phyloP scores from a whole-genome alignment of 257 asterid species.

The Lycium barbarum region DNA sequence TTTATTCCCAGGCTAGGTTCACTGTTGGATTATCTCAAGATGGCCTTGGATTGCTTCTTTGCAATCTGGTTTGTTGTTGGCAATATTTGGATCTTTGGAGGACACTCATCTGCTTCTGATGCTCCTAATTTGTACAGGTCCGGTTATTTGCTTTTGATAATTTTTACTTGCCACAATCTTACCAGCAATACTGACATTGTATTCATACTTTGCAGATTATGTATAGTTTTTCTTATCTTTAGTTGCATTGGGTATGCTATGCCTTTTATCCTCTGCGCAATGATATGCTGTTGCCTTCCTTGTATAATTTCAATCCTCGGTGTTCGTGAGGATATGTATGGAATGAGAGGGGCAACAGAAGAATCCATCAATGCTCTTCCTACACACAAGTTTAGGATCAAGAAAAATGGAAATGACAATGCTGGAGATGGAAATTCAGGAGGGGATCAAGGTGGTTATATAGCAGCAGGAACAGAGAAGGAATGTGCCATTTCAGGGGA shows the following conservation, averaged over 20 bases:
- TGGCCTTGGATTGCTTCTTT: constrained; percentile 53
- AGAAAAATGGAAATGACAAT: constrained; percentile 29
- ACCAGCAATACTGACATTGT: neutral
- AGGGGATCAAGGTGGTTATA: constrained; percentile 45
- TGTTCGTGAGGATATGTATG: constrained; percentile 48
- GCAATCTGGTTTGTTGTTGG: constrained; percentile 55
- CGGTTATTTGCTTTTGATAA: constrained; percentile 1
- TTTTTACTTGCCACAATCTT: neutral
- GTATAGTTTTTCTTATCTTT: constrained; percentile 53
- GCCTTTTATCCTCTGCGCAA: constrained; percentile 52
- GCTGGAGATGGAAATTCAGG: constrained; percentile 33
- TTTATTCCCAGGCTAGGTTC: constrained; percentile 32
- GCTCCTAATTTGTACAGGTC: constrained; percentile 58
- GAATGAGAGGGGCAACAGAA: constrained; percentile 47
- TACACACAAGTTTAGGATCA: constrained; percentile 44
- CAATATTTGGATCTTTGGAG: constrained; percentile 55
- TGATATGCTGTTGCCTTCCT: constrained; percentile 57
- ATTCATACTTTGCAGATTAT: constrained; percentile 40
- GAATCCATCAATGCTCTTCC: constrained; percentile 52
- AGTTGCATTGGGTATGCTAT: constrained; percentile 56
- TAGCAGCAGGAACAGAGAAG: constrained; percentile 53
- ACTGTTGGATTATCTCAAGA: constrained; percentile 43
- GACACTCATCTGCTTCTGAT: constrained; percentile 50
- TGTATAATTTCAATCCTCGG: constrained; percentile 52
- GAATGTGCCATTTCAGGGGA: constrained; percentile 56